phyloP scores from a whole-genome alignment of 2,329 filamentous ascomycete genomes.

The Colletotrichum chlorophyti region DNA sequence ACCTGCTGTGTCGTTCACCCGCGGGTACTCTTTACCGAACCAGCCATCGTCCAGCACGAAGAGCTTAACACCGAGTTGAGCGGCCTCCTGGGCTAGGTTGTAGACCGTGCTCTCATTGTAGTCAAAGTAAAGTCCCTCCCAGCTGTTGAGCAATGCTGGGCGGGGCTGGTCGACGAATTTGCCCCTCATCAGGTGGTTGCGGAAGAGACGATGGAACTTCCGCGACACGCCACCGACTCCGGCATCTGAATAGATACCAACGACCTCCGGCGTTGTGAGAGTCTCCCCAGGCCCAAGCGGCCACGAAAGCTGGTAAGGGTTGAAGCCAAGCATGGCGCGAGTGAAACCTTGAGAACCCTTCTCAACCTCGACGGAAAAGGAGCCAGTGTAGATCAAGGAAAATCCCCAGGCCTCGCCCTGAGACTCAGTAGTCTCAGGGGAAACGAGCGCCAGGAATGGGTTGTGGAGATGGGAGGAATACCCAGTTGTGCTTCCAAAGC shows the following conservation, averaged over 20 bases:
- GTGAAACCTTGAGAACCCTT: constrained; percentile 68
- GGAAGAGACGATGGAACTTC: constrained; percentile 66
- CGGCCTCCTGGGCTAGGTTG: constrained; percentile 60
- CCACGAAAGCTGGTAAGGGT: constrained; percentile 67
- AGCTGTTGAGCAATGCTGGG: constrained; percentile 68
- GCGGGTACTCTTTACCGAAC: constrained; percentile 70
- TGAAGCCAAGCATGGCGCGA: constrained; percentile 65
- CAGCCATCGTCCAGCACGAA: constrained; percentile 73
- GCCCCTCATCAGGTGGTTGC: constrained; percentile 65
- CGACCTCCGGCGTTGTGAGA: constrained; percentile 67
- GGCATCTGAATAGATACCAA: constrained; percentile 64
- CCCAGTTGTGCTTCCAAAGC: constrained; percentile 66
- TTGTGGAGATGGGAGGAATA: constrained; percentile 71
- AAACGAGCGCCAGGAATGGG: constrained; percentile 65
- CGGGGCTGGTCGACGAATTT: constrained; percentile 58
- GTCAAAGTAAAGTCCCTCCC: constrained; percentile 68
- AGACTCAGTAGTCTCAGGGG: constrained; percentile 64
- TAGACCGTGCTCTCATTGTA: constrained; percentile 64
- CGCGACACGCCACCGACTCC: constrained; percentile 69
- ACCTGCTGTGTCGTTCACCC: constrained; percentile 61
- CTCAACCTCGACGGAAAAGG: constrained; percentile 67
- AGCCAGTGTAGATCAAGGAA: constrained; percentile 69
- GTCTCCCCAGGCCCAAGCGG: constrained; percentile 60
- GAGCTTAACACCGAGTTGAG: constrained; percentile 65
- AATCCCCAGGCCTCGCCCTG: constrained; percentile 70